Evolutionary conservation across 176 grass and related monocot species (phyloP), one percentile per base, ranked within the genome.

Genomic region (Oryza glaberrima): DNA sequence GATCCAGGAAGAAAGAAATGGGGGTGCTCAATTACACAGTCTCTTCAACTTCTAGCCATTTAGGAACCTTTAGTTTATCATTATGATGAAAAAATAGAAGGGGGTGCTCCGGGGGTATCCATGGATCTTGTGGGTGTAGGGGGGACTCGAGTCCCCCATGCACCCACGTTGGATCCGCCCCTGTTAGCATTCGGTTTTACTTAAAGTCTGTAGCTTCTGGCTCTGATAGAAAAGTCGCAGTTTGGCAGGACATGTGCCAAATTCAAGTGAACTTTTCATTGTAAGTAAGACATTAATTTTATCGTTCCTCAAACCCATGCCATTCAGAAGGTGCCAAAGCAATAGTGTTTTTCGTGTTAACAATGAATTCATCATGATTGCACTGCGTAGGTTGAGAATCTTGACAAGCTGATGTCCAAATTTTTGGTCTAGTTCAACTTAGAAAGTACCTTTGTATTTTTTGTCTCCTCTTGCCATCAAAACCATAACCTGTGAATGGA

Each of bases 111-210:
- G n/a, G n/a, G n/a, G n/a, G n/a, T n/a, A n/a, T n/a, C n/a, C n/a
- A n/a, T n/a, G n/a, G n/a, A n/a, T n/a, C n/a, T n/a, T n/a, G n/a
- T n/a, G n/a, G n/a, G n/a, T n/a, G n/a, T n/a, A n/a, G n/a, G n/a
- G n/a, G n/a, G n/a, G n/a, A n/a, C n/a, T n/a, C n/a, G n/a, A n/a
- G n/a, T n/a, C n/a, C n/a, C n/a, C n/a, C n/a, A n/a, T n/a, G n/a
- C n/a, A n/a, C n/a, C n/a, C n/a, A n/a, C n/a, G n/a, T n/a, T n/a
- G n/a, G n/a, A n/a, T n/a, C n/a, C n/a, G n/a, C n/a, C n/a, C n/a
- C n/a, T 52, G 25, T 12, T 28, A 45, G 56, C 56, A 61, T 61
- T 76, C 35, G 41, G 65, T 25, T 72, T 83, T 65, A 64, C 11
- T 63, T 70, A 5, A 32, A 72, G 19, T 43, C 22, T 76, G 1